These are phyloP conservation scores for Meredithiella fracta DNA, from an alignment of 2,329 filamentous ascomycete genomes.

Conservation along the genomic window DNA sequence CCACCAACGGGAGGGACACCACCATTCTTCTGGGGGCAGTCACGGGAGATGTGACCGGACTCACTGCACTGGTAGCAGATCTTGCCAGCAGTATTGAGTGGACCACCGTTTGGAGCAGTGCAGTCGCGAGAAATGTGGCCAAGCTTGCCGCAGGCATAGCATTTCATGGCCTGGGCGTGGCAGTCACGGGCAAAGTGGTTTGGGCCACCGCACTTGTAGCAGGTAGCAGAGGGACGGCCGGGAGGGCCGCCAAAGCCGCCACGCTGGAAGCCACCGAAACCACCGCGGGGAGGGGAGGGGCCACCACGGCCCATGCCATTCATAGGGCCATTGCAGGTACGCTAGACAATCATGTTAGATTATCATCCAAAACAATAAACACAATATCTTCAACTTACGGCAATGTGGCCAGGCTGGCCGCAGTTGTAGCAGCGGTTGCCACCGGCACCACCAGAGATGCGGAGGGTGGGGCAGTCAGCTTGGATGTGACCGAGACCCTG, in stretches of 20 bases:
- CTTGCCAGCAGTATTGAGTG: conserved; percentile 90
- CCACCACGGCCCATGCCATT: conserved; percentile 50
- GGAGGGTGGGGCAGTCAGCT: conserved; percentile 93
- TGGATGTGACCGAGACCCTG: conserved; percentile 96
- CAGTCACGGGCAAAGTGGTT: conserved; percentile 98
- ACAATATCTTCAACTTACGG: conserved; percentile 38
- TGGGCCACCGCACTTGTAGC: conserved; percentile 65
- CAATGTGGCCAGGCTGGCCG: conserved; percentile 80
- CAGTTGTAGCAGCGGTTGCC: conserved; percentile 94
- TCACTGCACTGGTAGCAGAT: conserved; percentile 97
- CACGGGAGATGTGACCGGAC: conserved; percentile 87
- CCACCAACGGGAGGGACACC: not conserved
- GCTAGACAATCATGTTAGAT: conserved; percentile 28
- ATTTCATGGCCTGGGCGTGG: conserved; percentile 97
- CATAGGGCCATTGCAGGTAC: conserved; percentile 62
- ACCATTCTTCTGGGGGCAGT: conserved; percentile 62
- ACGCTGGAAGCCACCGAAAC: conserved; percentile 47
- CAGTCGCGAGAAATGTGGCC: conserved; percentile 89
- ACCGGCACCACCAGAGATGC: conserved; percentile 66
- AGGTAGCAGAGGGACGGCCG: conserved; percentile 41
- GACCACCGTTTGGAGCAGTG: conserved; percentile 89
- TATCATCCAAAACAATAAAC: not conserved
- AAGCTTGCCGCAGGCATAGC: conserved; percentile 90
- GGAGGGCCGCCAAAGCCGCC: conserved; percentile 59
- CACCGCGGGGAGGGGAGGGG: conserved; percentile 49